Evolutionary conservation across 257 asterid genomes (phyloP), one percentile per base, ranked within the genome.

Genomic region (Anisodus acutangulus): DNA sequence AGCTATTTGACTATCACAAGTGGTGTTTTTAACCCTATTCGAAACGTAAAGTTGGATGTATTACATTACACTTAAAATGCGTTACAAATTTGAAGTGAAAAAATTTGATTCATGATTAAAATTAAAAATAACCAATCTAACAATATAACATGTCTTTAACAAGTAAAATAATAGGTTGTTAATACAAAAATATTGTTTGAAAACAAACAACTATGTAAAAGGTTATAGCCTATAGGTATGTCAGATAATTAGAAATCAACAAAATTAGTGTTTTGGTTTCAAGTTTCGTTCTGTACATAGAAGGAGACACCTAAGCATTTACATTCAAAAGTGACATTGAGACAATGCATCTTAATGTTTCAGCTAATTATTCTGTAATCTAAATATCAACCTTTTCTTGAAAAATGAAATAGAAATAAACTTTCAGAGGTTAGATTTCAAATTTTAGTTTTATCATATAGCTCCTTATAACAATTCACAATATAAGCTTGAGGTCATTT

Each of bases 401-500:
- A 69, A 69, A 69, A 16, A 41, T 39, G 16, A 41, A 69, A 69
- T 41, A 16, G 31, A 41, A 19, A 74, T 74, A 19, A 74, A 49
- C 62, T n/a, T 19, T 49, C 3, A 22, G 22, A 49, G 13, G 7
- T 49, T 74, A 72, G 53, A 41, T 57, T 74, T 22, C 22, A 4
- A 53, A 49, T 49, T 72, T 71, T 49, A 74, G 12, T 47, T 47
- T 22, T 49, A 53, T 49, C 81, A 74, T 22, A 49, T 53, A 74
- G 22, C 15, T 49, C 81, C 45, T 11, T 74, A 26, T 74, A 49
- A 49, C 62, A 74, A 53, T 78, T 78, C 53, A 53, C 31, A 78
- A 51, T 53, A 13, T 78, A 53, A 78, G 81, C 81, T 78, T 53
- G 64, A 53, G 81, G 81, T 78, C 47, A 53, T 51, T 6, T 78